Evolutionary conservation across 257 asterid species (phyloP).

Genomic region (Solanum pennellii): DNA sequence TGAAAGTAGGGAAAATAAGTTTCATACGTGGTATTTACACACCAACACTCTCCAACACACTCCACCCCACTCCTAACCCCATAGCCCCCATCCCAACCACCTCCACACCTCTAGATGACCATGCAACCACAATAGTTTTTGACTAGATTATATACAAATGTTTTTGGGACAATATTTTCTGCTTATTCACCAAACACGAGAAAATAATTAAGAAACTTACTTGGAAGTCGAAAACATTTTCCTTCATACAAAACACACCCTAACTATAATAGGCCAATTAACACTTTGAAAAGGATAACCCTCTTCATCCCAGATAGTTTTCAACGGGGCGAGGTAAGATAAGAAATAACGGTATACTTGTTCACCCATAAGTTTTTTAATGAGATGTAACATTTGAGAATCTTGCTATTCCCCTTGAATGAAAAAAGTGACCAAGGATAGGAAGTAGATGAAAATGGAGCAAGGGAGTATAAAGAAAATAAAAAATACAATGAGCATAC

Average conservation of each 20-base stretch:
- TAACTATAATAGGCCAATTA: neutral
- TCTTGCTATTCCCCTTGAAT: neutral
- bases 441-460: neutral
- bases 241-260: neutral
- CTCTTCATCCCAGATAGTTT: neutral
- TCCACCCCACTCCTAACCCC: neutral
- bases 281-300: neutral
- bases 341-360: neutral
- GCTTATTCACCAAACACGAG: neutral
- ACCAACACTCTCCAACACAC: neutral
- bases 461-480: neutral
- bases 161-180: neutral
- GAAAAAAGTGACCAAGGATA: neutral
- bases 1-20: neutral
- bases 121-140: neutral
- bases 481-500: conserved; percentile 21
- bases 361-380: neutral
- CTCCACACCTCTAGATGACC: neutral
- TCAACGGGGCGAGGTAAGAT: neutral
- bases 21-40: neutral
- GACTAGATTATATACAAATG: neutral
- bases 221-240: neutral
- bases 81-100: neutral
- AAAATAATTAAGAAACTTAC: neutral
- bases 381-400: neutral